phyloP scores from a whole-genome alignment of 495 filamentous ascomycete genomes.

The Lasiosphaeria ovina region DNA sequence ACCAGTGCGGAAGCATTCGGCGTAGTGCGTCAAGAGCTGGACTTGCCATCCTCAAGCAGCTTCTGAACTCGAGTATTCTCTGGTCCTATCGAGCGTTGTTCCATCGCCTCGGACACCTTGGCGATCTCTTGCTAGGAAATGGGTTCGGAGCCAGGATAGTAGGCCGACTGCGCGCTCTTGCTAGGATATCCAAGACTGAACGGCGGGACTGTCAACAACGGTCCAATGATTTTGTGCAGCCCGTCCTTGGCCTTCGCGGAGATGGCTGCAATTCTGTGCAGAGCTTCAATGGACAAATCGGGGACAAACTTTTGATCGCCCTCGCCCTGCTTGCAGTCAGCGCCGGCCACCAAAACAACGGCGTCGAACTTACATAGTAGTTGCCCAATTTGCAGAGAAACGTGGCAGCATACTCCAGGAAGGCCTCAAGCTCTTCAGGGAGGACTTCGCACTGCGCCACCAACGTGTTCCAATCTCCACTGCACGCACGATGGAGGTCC shows the following conservation, averaged over 20 bases:
- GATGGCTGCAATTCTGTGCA: not conserved
- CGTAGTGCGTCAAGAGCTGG: not conserved
- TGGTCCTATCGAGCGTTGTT: slow-evolving; percentile 10
- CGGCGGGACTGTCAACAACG: not conserved
- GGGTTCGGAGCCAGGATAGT: not conserved
- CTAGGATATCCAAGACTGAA: not conserved
- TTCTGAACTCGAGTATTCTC: slow-evolving; percentile 16
- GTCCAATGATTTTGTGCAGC: not conserved
- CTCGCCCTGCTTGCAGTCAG: too few species aligned
- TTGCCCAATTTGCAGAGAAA: too few species aligned
- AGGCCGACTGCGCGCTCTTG: not conserved
- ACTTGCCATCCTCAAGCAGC: not conserved
- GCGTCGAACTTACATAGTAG: too few species aligned
- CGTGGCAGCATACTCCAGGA: too few species aligned
- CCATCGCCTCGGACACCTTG: slow-evolving; percentile 9
- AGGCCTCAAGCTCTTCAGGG: not conserved
- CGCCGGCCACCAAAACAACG: too few species aligned
- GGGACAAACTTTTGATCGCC: not conserved
- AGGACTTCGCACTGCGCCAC: not conserved
- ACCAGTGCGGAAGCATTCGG: not conserved
- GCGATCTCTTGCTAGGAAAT: slow-evolving; percentile 11
- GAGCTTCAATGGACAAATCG: not conserved
- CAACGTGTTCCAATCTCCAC: not conserved
- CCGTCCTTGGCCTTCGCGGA: not conserved
- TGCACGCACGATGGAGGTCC: not conserved